Evolutionary conservation across 805 yeast genomes (phyloP).

Genomic region (Candida insectorum): DNA sequence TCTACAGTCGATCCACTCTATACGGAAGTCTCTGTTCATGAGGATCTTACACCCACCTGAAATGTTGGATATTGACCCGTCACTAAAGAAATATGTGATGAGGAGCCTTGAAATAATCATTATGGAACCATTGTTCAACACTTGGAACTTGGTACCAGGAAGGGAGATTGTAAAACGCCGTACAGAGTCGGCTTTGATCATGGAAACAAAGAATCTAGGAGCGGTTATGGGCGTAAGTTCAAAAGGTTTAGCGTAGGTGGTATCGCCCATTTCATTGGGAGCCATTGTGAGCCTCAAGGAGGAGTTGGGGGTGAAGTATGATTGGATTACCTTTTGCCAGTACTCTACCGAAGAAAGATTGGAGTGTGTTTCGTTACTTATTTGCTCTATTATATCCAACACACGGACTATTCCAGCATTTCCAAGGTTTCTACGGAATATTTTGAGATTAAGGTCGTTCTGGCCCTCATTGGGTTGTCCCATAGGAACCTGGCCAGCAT

Average conservation of each 20-base stretch:
- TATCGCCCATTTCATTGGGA: slow-evolving; percentile 5
- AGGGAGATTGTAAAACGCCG: slow-evolving; percentile 24
- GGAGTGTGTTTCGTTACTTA: slow-evolving; percentile 30
- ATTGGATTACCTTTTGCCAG: slow-evolving; percentile 34
- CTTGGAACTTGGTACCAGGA: slow-evolving; percentile 39
- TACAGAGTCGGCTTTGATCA: slow-evolving; percentile 44
- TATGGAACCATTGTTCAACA: slow-evolving; percentile 37
- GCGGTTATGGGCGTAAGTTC: slow-evolving; percentile 63
- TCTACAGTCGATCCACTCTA: slow-evolving; percentile 71
- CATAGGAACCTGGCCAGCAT: neutral
- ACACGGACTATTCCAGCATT: slow-evolving; percentile 40
- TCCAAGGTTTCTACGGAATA: slow-evolving; percentile 38
- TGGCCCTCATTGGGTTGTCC: slow-evolving; percentile 17
- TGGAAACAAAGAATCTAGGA: slow-evolving; percentile 58
- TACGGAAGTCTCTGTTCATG: slow-evolving; percentile 57
- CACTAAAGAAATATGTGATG: slow-evolving; percentile 46
- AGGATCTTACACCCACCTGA: slow-evolving; percentile 60
- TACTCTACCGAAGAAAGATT: slow-evolving; percentile 27
- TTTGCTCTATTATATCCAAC: slow-evolving; percentile 37
- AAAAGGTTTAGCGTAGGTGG: slow-evolving; percentile 36
- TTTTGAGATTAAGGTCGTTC: slow-evolving; percentile 29
- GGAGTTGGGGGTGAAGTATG: slow-evolving; percentile 30
- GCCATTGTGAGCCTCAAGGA: slow-evolving; percentile 27
- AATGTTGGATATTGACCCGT: slow-evolving; percentile 67
- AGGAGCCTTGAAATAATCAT: slow-evolving; percentile 27